These are phyloP conservation scores for Phtheirospermum japonicum DNA, from an alignment of 257 asterid genomes.

Conservation along the genomic window DNA sequence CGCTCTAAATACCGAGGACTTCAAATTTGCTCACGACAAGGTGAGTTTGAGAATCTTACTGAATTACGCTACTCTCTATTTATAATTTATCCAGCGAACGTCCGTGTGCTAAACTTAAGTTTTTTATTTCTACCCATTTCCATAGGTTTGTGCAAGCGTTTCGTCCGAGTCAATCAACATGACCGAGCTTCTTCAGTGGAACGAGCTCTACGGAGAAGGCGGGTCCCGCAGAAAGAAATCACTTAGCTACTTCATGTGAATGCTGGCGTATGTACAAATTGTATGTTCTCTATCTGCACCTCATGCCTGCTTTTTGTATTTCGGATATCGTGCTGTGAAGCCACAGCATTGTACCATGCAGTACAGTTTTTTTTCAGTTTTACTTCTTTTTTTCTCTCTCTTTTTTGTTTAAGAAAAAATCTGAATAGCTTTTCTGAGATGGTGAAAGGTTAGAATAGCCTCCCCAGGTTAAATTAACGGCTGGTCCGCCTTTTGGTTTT, in stretches of 20 bases:
- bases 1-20: slow-evolving; percentile 69
- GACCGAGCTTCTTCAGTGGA: slow-evolving; percentile 81
- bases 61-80: background rate
- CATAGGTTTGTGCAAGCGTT: slow-evolving; percentile 76
- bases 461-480: slow-evolving; percentile 26
- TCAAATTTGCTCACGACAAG: slow-evolving; percentile 76
- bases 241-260: slow-evolving; percentile 78
- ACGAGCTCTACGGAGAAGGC: slow-evolving; percentile 83
- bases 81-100: background rate
- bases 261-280: slow-evolving; percentile 27
- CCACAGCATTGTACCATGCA: slow-evolving; percentile 39
- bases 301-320: slow-evolving; percentile 1
- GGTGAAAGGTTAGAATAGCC: slow-evolving; percentile 40
- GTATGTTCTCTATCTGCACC: slow-evolving; percentile 22
- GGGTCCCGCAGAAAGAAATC: slow-evolving; percentile 72
- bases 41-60: slow-evolving; percentile 33
- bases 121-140: background rate
- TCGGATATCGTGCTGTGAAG: slow-evolving; percentile 28
- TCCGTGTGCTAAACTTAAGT: slow-evolving; percentile 1
- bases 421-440: slow-evolving; percentile 28
- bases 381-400: slow-evolving; percentile 31
- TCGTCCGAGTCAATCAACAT: slow-evolving; percentile 73
- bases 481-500: slow-evolving; percentile 38
- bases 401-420: background rate
- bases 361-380: slow-evolving; percentile 34